These are phyloP conservation scores for Claviceps sp. DNA, from an alignment of 2,329 filamentous ascomycete species.

Conservation along the genomic window DNA sequence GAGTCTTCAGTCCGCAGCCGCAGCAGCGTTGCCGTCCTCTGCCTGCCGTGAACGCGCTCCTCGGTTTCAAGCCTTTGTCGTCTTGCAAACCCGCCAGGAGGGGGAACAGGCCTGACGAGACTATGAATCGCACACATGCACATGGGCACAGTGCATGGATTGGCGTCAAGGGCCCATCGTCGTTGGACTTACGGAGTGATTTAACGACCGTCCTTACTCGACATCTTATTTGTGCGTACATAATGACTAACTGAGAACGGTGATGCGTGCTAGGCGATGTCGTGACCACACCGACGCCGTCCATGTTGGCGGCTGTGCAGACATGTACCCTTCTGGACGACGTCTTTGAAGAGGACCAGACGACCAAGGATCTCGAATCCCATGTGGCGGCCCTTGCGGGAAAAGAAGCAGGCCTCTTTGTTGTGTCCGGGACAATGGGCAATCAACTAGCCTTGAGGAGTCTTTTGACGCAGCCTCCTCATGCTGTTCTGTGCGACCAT, in stretches of 20 bases:
- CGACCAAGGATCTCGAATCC: conserved; percentile 61
- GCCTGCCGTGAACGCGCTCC: background rate
- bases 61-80: background rate
- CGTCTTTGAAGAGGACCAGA: conserved; percentile 67
- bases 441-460: conserved; percentile 76
- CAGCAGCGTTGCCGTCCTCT: background rate
- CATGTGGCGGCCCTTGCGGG: conserved; percentile 60
- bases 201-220: background rate
- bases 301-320: conserved; percentile 72
- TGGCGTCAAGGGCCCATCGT: conserved; percentile 8
- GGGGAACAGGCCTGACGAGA: background rate
- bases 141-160: conserved; percentile 9
- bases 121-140: background rate
- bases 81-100: background rate
- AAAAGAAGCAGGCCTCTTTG: conserved; percentile 66
- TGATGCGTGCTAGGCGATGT: conserved; percentile 28
- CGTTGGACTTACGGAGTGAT: conserved; percentile 11
- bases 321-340: conserved; percentile 69
- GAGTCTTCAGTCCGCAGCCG: background rate
- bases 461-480: conserved; percentile 66
- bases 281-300: conserved; percentile 59
- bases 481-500: conserved; percentile 66
- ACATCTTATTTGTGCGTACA: background rate
- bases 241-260: background rate
- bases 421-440: conserved; percentile 86